phyloP scores from a whole-genome alignment of 2,329 filamentous ascomycete genomes.

The Penicillium sp. region DNA sequence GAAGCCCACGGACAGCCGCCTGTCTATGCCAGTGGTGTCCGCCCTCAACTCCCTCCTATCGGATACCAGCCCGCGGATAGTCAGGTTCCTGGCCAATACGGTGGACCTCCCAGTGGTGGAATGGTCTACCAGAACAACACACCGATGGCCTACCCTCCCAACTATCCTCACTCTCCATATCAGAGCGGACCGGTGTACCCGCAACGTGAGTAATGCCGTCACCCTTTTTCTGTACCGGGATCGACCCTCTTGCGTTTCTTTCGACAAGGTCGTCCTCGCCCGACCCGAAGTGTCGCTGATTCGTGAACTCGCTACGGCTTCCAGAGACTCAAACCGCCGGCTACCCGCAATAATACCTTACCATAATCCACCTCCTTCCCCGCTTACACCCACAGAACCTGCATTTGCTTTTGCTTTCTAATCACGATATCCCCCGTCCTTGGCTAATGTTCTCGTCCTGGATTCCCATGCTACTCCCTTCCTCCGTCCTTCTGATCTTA shows the following conservation, averaged over 20 bases:
- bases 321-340: slow-evolving; percentile 37
- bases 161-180: slow-evolving; percentile 51
- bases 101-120: slow-evolving; percentile 50
- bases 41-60: slow-evolving; percentile 70
- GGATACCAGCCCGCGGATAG: slow-evolving; percentile 62
- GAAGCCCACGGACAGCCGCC: slow-evolving; percentile 48
- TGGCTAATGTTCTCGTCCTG: slow-evolving; percentile 34
- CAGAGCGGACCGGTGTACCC: slow-evolving; percentile 51
- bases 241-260: slow-evolving; percentile 20
- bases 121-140: slow-evolving; percentile 50
- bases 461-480: slow-evolving; percentile 19
- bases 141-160: slow-evolving; percentile 47
- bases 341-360: slow-evolving; percentile 37
- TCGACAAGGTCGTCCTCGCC: slow-evolving; percentile 16
- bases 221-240: slow-evolving; percentile 12
- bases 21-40: slow-evolving; percentile 49
- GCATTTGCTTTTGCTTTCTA: slow-evolving; percentile 28
- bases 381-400: slow-evolving; percentile 15
- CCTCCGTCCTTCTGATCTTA: slow-evolving; percentile 13
- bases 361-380: slow-evolving; percentile 18
- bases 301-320: slow-evolving; percentile 26
- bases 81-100: slow-evolving; percentile 59
- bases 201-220: slow-evolving; percentile 45
- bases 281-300: slow-evolving; percentile 24
- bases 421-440: slow-evolving; percentile 35